phyloP scores from a whole-genome alignment of 306 rosid genomes.

The Senna tora region DNA sequence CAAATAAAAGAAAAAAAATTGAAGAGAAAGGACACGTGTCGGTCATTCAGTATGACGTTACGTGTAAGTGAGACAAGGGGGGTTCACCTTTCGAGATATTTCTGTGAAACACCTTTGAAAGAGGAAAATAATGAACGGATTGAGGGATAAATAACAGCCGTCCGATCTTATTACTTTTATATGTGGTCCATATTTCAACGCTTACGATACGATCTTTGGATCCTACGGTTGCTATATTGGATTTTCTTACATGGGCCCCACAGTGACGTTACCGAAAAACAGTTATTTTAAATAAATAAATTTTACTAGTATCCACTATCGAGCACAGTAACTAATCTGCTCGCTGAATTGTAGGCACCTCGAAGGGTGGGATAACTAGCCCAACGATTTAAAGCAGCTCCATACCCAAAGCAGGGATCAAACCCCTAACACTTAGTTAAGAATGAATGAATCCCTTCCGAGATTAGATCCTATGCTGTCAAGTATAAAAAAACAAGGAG shows the following conservation, averaged over 20 bases:
- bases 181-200: not conserved
- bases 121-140: not conserved
- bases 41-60: not conserved
- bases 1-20: not conserved
- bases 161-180: not conserved
- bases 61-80: not conserved
- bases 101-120: conserved; percentile 23
- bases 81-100: conserved; percentile 33
- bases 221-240: not conserved
- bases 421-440: too few species aligned
- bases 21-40: conserved; percentile 27
- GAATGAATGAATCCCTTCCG: too few species aligned
- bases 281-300: too few species aligned
- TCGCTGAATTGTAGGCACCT: too few species aligned
- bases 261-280: not conserved
- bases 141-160: not conserved
- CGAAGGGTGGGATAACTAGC: too few species aligned
- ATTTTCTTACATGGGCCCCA: not conserved
- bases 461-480: too few species aligned
- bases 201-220: not conserved
- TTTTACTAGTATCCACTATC: too few species aligned
- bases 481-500: too few species aligned
- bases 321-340: too few species aligned
- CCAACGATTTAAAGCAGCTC: too few species aligned
- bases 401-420: too few species aligned